Percentiles rank a stretch among this genome's conserved stretches.
Evolutionary conservation across 2,329 filamentous ascomycete species (phyloP).

Genomic region (Acarospora socialis): DNA sequence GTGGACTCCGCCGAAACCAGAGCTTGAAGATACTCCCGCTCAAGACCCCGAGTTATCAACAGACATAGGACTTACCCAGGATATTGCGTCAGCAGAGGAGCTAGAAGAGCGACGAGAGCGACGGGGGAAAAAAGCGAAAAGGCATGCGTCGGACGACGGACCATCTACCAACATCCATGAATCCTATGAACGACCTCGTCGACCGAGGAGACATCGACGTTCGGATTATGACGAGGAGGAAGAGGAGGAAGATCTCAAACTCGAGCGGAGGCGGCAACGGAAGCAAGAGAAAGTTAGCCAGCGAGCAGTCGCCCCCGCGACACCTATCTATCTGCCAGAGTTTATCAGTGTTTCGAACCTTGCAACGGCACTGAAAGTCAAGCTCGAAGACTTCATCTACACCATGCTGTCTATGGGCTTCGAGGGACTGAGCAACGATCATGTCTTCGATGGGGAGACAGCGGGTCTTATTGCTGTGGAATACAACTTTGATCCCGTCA

Average conservation of each 20-base stretch:
- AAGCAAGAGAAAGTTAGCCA: slow-evolving; percentile 29
- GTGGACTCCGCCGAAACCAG: too few relatives aligned
- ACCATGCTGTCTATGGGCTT: slow-evolving; percentile 81
- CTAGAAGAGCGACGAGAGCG: slow-evolving; percentile 16
- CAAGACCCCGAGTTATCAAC: too few relatives aligned
- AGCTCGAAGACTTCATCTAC: slow-evolving; percentile 52
- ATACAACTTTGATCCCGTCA: slow-evolving; percentile 77
- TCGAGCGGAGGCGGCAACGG: slow-evolving; percentile 30
- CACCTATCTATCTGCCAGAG: slow-evolving; percentile 66
- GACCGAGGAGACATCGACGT: slow-evolving; percentile 5
- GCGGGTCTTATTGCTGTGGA: slow-evolving; percentile 82
- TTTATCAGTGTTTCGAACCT: slow-evolving; percentile 82
- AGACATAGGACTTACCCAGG: neutral
- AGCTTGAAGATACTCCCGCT: too few relatives aligned
- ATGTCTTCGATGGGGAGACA: slow-evolving; percentile 80
- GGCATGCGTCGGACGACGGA: too few relatives aligned
- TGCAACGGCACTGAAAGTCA: slow-evolving; percentile 58
- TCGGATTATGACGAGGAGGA: slow-evolving; percentile 12
- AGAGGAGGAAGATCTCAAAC: slow-evolving; percentile 21
- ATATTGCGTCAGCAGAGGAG: neutral
- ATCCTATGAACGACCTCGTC: too few relatives aligned
- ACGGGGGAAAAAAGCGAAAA: slow-evolving; percentile 17
- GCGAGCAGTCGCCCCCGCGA: slow-evolving; percentile 29
- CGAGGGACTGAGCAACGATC: slow-evolving; percentile 66
- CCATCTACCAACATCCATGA: too few relatives aligned